Conservation (phyloP, 768 basidiomycete species). For the Dictyophora rubrovolvata region DNA sequence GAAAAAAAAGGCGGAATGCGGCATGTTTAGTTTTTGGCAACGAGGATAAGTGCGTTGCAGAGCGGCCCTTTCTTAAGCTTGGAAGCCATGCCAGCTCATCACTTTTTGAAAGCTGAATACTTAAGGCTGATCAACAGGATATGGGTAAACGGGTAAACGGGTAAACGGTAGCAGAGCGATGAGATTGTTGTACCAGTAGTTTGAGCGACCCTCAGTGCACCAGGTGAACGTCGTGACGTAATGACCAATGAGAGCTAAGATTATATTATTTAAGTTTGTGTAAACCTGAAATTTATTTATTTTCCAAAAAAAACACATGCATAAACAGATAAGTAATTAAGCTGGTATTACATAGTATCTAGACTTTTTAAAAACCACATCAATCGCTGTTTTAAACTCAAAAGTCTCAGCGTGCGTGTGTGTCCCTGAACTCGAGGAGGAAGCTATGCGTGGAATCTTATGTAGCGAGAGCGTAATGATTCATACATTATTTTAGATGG, state of each 20-base stretch:
- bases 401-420: not conserved
- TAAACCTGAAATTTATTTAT: not conserved
- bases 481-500: not conserved
- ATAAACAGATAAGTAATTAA: not conserved
- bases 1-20: not conserved
- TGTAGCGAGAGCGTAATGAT: not conserved
- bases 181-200: not conserved
- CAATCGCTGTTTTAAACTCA: not conserved
- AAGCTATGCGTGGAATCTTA: constrained; percentile 3
- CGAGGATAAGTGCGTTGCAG: constrained; percentile 7
- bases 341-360: not conserved
- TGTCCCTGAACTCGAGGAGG: not conserved
- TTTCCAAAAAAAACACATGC: too few species aligned
- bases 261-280: too few species aligned
- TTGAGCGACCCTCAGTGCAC: too few species aligned
- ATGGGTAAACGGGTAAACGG: not conserved
- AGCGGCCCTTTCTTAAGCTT: not conserved
- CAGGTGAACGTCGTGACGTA: too few species aligned
- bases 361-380: not conserved
- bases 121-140: not conserved
- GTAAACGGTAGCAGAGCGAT: not conserved
- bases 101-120: not conserved
- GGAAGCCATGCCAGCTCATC: constrained; percentile 5
- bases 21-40: not conserved
- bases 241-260: too few species aligned